phyloP scores from a whole-genome alignment of 2,329 filamentous ascomycete genomes.

The Beauveria brongniartii region DNA sequence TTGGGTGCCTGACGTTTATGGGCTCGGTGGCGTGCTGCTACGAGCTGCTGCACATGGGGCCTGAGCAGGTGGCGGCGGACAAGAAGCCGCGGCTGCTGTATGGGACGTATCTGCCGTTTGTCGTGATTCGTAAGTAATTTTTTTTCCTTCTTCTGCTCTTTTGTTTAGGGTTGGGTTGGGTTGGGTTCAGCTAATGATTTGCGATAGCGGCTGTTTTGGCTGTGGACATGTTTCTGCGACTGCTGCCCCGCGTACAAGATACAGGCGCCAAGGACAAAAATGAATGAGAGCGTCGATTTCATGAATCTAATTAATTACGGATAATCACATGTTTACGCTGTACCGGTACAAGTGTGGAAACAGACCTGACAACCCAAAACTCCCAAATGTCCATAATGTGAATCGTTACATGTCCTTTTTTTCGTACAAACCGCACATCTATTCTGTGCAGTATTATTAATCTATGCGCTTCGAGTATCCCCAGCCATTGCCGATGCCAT shows the following conservation, averaged over 20 bases:
- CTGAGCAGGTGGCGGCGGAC: conserved; percentile 32
- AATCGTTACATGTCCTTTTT: not conserved
- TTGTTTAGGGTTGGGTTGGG: not conserved
- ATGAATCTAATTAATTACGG: not conserved
- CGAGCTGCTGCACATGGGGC: conserved; percentile 42
- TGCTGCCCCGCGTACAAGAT: conserved; percentile 34
- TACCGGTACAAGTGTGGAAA: not conserved
- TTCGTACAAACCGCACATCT: not conserved
- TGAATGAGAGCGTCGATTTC: not conserved
- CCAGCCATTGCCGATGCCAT: conserved; percentile 50
- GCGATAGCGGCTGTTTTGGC: conserved; percentile 40
- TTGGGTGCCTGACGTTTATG: conserved; percentile 42
- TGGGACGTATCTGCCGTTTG: conserved; percentile 44
- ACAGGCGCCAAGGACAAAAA: conserved; percentile 31
- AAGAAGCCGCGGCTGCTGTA: conserved; percentile 39
- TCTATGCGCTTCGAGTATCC: conserved; percentile 49
- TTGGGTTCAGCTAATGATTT: not conserved
- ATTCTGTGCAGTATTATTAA: conserved; percentile 16
- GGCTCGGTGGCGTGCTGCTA: conserved; percentile 44
- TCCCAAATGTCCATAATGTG: not conserved
- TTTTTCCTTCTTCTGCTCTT: not conserved
- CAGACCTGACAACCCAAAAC: not conserved
- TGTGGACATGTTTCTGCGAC: conserved; percentile 46
- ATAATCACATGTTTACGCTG: not conserved
- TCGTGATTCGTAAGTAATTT: conserved; percentile 41